phyloP scores from a whole-genome alignment of 139 green algal species.

The Tetradesmus obliquus region DNA sequence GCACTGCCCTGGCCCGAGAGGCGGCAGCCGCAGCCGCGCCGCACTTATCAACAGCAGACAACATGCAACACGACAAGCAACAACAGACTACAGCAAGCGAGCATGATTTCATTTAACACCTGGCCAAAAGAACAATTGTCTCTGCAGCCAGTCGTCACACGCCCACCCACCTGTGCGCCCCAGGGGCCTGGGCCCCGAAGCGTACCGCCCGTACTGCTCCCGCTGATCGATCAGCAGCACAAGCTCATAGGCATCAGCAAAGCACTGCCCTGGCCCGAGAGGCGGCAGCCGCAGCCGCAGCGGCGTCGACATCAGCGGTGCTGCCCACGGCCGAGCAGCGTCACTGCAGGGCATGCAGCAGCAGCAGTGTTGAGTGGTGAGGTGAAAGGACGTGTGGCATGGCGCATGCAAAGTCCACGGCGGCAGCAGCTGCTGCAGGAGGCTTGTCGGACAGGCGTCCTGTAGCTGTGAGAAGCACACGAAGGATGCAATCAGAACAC shows the following conservation, averaged over 20 bases:
- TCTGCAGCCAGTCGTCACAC: too few species aligned
- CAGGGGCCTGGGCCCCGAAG: background rate
- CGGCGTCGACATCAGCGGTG: constrained; percentile 5
- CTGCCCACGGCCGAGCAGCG: constrained; percentile 39
- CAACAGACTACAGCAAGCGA: too few species aligned
- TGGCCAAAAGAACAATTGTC: too few species aligned
- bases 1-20: constrained; percentile 49
- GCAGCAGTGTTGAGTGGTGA: too few species aligned
- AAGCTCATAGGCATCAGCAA: constrained; percentile 69
- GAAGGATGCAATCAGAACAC: background rate
- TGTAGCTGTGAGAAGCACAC: background rate
- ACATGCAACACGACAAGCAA: too few species aligned
- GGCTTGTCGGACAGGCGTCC: too few species aligned
- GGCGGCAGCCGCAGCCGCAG: background rate
- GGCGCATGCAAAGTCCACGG: too few species aligned
- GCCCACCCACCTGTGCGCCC: background rate
- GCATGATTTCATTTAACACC: too few species aligned
- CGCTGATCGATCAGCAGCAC: constrained; percentile 73
- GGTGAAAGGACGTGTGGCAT: too few species aligned
- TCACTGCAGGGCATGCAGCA: background rate
- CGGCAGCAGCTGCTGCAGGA: too few species aligned
- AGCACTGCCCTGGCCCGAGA: constrained; percentile 56
- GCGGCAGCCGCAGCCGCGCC: background rate
- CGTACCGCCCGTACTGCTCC: constrained; percentile 63
- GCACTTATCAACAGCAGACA: background rate